phyloP scores from a whole-genome alignment of 306 rosid genomes.

The Hippophae tibetana region DNA sequence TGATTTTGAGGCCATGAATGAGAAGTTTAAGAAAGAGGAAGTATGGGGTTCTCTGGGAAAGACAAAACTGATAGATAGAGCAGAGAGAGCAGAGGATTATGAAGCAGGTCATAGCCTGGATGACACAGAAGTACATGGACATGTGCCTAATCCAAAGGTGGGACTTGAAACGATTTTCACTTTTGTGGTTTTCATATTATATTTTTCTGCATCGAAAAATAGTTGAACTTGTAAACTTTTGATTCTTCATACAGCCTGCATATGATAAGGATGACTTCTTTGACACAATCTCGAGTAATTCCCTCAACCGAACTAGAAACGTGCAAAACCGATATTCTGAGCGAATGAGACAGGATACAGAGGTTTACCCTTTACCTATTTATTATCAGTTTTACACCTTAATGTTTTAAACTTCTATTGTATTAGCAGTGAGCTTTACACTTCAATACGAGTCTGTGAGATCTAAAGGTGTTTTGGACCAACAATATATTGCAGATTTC shows the following conservation, averaged over 20 bases:
- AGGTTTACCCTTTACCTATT: slow-evolving; percentile 36
- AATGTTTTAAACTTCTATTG: background rate
- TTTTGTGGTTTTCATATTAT: slow-evolving; percentile 10
- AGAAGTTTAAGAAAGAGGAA: slow-evolving; percentile 74
- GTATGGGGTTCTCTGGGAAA: slow-evolving; percentile 65
- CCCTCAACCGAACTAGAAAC: slow-evolving; percentile 43
- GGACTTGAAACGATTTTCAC: slow-evolving; percentile 6
- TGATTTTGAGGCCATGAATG: slow-evolving; percentile 76
- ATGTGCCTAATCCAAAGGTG: slow-evolving; percentile 32
- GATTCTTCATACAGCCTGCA: slow-evolving; percentile 43
- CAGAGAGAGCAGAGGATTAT: slow-evolving; percentile 23
- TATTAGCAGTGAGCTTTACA: background rate
- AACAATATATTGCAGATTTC: background rate
- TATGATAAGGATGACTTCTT: slow-evolving; percentile 74
- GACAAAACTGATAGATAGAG: slow-evolving; percentile 21
- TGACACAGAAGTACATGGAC: slow-evolving; percentile 22
- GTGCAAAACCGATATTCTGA: slow-evolving; percentile 38
- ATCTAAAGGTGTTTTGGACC: too few species aligned
- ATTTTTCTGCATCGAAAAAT: slow-evolving; percentile 1
- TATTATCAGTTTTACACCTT: background rate
- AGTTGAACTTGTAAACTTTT: slow-evolving; percentile 8
- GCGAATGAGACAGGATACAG: slow-evolving; percentile 40
- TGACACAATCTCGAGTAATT: slow-evolving; percentile 61
- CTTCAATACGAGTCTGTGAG: background rate
- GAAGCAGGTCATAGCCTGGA: slow-evolving; percentile 24